These are phyloP conservation scores for Clonostachys byssicola DNA, from an alignment of 2,329 filamentous ascomycete species.

Conservation along the genomic window DNA sequence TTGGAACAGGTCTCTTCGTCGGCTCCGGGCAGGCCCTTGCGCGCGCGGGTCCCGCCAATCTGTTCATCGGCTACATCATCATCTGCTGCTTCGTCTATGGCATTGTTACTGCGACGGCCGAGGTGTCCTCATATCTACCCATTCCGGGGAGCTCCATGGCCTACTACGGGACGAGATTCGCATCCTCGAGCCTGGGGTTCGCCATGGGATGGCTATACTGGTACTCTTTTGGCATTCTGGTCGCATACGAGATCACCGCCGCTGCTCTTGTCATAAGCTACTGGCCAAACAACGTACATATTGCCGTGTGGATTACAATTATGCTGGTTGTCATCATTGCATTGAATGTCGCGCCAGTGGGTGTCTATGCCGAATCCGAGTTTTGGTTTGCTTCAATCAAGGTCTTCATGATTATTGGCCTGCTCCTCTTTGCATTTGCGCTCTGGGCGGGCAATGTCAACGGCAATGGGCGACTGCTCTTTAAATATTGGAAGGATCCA, in stretches of 20 bases:
- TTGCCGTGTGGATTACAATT: constrained; percentile 13
- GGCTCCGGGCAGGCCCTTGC: constrained; percentile 57
- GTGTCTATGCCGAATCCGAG: constrained; percentile 43
- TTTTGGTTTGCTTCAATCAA: constrained; percentile 45
- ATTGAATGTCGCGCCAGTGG: constrained; percentile 10
- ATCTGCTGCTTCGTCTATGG: constrained; percentile 53
- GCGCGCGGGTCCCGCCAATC: constrained; percentile 54
- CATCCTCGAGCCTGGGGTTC: constrained; percentile 8
- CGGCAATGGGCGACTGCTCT: constrained; percentile 34
- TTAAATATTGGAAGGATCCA: constrained; percentile 37
- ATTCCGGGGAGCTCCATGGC: constrained; percentile 6
- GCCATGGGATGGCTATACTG: constrained; percentile 6
- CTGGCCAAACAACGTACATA: constrained; percentile 11
- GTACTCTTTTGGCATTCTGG: constrained; percentile 11
- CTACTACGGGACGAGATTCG: constrained; percentile 10
- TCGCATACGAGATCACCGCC: constrained; percentile 11
- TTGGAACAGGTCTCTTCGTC: constrained; percentile 58
- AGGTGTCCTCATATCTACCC: constrained; percentile 48
- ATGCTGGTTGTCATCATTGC: constrained; percentile 10
- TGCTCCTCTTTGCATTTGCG: constrained; percentile 45
- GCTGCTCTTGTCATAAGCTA: constrained; percentile 12
- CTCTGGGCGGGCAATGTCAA: constrained; percentile 41
- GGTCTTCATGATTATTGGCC: constrained; percentile 40
- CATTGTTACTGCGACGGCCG: constrained; percentile 54
- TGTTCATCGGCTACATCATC: constrained; percentile 53